Base-by-base conservation (phyloP, 306 rosid species). In the Quercus agrifolia region DNA sequence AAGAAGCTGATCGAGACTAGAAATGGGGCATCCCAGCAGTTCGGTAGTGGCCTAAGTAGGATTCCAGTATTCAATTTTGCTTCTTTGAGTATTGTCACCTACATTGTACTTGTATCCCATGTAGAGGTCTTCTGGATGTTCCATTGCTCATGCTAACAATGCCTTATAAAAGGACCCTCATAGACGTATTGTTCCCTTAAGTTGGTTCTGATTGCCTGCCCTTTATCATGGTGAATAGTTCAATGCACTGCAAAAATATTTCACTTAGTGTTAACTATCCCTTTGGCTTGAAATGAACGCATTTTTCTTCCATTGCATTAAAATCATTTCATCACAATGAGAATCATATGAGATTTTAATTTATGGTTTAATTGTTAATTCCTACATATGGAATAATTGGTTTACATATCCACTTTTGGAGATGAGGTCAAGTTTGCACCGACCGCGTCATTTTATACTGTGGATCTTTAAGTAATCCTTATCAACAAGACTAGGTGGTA, bases 1-100 rank as follows among this genome's bases (percentile, higher is more conserved):
- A 94, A 84, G 98, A 94, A 30, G 96, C 97, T 6, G 93, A 90
- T 5, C 87, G 77, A 59, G 98, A 94, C 27, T 92, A 86, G 78
- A 81, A 71, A 74, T 55, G 67, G 66, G 54, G 54, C 54, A 12
- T 12, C 15, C 54, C 54, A 56, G 79, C 21, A 54, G 21, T 63
- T 41, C 67, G 73, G 84, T 59, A 49, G 54, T 75, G 80, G 62
- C 79, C 12, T 58, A 59, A 63, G 51, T 51, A 46, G 75, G 55
- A 58, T 64, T 30, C 19, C 3, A 27, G 71, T 7, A 17, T 30
- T 63, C 17, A 0, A 6, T 28, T 2, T 28, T 63, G 44, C 27
- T 63, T 49, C 54, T 49, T 49, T 49, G 54, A 13, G 54, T 12
- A 1, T 12, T 49, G 15, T 5, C 54, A 49, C 17, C 17, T 49